phyloP scores from a whole-genome alignment of 352 stramenopile genomes.

The Globisporangium mamillatum region DNA sequence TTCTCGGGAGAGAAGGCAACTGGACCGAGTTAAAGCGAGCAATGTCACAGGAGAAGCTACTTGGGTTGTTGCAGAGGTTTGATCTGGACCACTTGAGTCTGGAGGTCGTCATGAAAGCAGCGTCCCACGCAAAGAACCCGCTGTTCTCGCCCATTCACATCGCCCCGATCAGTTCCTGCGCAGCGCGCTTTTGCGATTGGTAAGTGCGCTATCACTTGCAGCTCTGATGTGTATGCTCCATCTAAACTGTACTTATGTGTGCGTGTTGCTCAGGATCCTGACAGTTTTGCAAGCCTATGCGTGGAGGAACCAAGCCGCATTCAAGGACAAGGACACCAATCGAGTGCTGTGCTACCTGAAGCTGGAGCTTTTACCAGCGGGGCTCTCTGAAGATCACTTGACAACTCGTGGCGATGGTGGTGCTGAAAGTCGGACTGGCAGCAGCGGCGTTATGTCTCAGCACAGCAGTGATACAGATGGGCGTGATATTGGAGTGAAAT shows the following conservation, averaged over 20 bases:
- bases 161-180: constrained; percentile 77
- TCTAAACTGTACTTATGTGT: not conserved
- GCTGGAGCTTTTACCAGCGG: constrained; percentile 36
- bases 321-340: constrained; percentile 42
- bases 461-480: not conserved
- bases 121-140: constrained; percentile 57
- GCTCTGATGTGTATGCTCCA: not conserved
- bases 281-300: constrained; percentile 64
- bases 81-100: constrained; percentile 37
- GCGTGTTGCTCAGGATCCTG: constrained; percentile 37
- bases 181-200: constrained; percentile 90
- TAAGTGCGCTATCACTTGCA: constrained; percentile 13
- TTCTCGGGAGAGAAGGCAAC: constrained; percentile 39
- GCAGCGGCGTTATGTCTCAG: not conserved
- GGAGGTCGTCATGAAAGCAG: constrained; percentile 30
- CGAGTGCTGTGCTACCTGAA: constrained; percentile 52
- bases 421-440: not conserved
- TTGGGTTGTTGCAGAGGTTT: constrained; percentile 43
- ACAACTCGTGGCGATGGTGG: not conserved
- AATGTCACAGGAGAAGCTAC: constrained; percentile 68
- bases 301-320: constrained; percentile 42
- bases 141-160: constrained; percentile 69
- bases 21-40: constrained; percentile 49
- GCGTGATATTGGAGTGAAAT: not conserved
- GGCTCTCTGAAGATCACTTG: constrained; percentile 3